Conservation (phyloP, 768 basidiomycete genomes). For the Russula earlei region DNA sequence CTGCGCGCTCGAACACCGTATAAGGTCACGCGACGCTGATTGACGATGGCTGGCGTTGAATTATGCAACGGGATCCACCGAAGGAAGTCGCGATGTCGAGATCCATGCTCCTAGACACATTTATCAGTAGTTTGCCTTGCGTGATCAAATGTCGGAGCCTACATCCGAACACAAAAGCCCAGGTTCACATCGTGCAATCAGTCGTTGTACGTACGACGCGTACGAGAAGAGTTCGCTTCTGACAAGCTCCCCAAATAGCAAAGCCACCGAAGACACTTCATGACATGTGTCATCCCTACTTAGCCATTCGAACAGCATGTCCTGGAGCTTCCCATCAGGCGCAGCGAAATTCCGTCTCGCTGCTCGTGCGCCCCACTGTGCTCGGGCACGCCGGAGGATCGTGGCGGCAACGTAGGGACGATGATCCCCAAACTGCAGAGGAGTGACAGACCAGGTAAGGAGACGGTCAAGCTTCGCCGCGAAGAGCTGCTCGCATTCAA, state of each 20-base stretch:
- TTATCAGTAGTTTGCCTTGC: background rate
- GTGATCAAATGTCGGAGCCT: constrained; percentile 14
- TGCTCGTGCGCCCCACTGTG: constrained; percentile 52
- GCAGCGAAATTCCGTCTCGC: constrained; percentile 50
- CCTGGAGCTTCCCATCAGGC: constrained; percentile 58
- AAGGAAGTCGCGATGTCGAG: constrained; percentile 62
- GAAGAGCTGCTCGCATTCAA: constrained; percentile 31
- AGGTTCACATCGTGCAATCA: constrained; percentile 70
- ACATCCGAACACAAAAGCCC: constrained; percentile 51
- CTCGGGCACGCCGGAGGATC: constrained; percentile 54
- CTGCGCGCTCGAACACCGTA: constrained; percentile 61
- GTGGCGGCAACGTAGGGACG: constrained; percentile 67
- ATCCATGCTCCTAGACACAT: constrained; percentile 32
- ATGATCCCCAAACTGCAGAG: constrained; percentile 75
- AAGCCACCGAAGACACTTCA: constrained; percentile 51
- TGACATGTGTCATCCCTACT: constrained; percentile 51
- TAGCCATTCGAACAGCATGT: constrained; percentile 74
- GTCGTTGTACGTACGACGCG: constrained; percentile 61
- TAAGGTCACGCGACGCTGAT: constrained; percentile 60
- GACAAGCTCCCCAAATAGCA: constrained; percentile 64
- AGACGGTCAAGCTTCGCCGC: constrained; percentile 63
- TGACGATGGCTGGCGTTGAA: constrained; percentile 46
- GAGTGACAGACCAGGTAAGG: constrained; percentile 73
- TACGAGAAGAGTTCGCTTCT: constrained; percentile 67
- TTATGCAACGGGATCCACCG: constrained; percentile 64